Base-by-base conservation (phyloP, 208 protist genomes). In the Trypanosoma rangeli region DNA sequence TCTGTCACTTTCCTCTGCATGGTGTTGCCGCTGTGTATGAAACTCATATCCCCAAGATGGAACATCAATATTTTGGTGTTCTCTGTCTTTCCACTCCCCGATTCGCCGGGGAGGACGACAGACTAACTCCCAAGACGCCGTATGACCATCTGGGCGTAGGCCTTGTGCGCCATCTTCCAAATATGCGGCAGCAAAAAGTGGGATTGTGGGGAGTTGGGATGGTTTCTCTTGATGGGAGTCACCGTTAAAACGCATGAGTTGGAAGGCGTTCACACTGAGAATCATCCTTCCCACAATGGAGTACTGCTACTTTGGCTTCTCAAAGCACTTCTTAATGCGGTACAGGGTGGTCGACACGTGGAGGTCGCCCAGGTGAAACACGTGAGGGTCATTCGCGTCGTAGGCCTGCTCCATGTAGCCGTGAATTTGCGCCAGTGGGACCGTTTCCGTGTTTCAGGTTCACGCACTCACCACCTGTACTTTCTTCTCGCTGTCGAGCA, bases 31-130 rank as follows among this genome's bases (percentile, higher is more conserved):
- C 85, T 93, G 79, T 89, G 81, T 75, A 83, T 76, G 77, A 83
- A 83, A 71, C 88, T 94, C 57, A 94, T 64, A 68, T 92, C 78
- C 3, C 92, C 90, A 29, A 97, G 83, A 71, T 97, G 96, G 26
- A 80, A 75, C 55, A 97, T 89, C 26, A 97, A 73, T 70, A 87
- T 87, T 78, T 97, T 97, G 3, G 90, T 78, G 68, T 89, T 96
- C 72, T 98, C 95, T 5, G 95, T 98, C 83, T 98, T 98, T 15
- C 97, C 97, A 20, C 95, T 95, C 48, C 97, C 97, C 7, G 92
- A 97, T 82, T 98, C 97, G 53, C 97, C 97, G n/a, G 90, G 95
- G 70, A 98, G 94, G 67, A 97, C 78, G 61, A 98, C 80, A 31
- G 89, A 94, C 78, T 98, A 90, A 73, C 96, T 96, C 56, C 82